Percentiles rank a stretch among this genome's conserved stretches.
phyloP scores from a whole-genome alignment of 2,329 filamentous ascomycete genomes.

The Fusarium siculi region DNA sequence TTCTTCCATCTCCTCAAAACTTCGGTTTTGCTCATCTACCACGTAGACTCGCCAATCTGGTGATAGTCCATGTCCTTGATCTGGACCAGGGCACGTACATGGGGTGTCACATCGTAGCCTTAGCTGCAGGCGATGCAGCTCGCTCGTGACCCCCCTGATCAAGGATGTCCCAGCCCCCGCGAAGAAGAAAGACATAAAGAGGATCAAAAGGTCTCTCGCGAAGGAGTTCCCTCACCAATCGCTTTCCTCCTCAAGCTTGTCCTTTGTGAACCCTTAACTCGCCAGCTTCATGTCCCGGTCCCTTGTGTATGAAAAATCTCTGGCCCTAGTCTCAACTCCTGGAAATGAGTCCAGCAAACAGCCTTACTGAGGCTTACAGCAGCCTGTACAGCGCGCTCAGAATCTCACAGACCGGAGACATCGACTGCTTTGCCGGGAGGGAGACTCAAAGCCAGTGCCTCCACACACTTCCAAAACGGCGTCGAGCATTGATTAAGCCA shows the following conservation, averaged over 20 bases:
- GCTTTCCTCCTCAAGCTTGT: background rate
- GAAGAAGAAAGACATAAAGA: background rate
- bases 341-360: background rate
- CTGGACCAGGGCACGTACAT: background rate
- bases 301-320: no score
- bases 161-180: background rate
- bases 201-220: background rate
- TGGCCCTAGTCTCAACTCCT: background rate
- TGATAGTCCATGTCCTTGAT: background rate
- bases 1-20: background rate
- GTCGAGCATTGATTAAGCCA: background rate
- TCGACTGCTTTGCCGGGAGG: background rate
- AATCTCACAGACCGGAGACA: background rate
- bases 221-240: background rate
- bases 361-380: background rate
- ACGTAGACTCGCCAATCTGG: background rate
- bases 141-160: background rate
- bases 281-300: background rate
- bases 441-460: background rate
- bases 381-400: slow-evolving; percentile 10
- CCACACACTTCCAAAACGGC: background rate
- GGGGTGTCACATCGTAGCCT: background rate
- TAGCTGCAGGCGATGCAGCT: slow-evolving; percentile 10
- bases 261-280: background rate
- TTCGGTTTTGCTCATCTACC: background rate